Base-by-base conservation (phyloP, 805 yeast species). In the Lipomyces yamadae region DNA sequence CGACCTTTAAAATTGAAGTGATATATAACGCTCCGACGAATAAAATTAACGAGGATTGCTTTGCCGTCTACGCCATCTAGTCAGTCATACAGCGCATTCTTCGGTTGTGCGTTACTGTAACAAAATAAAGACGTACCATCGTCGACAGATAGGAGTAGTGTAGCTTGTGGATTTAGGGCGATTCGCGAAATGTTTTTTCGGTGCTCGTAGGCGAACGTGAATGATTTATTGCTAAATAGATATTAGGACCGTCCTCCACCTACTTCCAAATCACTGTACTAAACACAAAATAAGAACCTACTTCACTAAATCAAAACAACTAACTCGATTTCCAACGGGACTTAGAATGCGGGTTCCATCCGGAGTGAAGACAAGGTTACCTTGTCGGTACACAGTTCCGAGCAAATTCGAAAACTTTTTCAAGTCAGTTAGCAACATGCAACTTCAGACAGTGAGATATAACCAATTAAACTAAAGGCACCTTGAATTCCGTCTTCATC, bases 311-410 rank as follows among this genome's bases (percentile, higher is more conserved):
- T 95, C 97, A 78, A 93, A 95, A 64, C 90, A 91, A 18, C 92
- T 84, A 37, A 95, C 93, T 75, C 98, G 80, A 77, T 94, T 95
- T 13, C 99, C 99, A 2, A 95, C 98, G 0, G 99, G 98, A 66
- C 95, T 88, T 57, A 95, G 79, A 42, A 95, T 81, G 64, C 86
- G 84, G 10, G 89, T 86, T 2, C 99, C 99, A 75, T 93, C 97
- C 0, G 88, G 86, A 0, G 96, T 88, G 80, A 89, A 95, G 4
- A 88, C 82, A 34, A 95, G 79, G 76, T 94, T 92, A n/a, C 98
- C 99, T 75, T 89, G 91, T 60, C 96, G 83, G 76, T 95, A 95
- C 2, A 95, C 98, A 0, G 98, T 93, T 35, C 99, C 99, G 73
- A 95, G 81, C 39, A 95, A 82, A 79, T 94, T 95, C 42, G 96